Evolutionary conservation across 2,329 filamentous ascomycete species (phyloP), one percentile per base, ranked within the genome.

Genomic region (Phialophora tarda): DNA sequence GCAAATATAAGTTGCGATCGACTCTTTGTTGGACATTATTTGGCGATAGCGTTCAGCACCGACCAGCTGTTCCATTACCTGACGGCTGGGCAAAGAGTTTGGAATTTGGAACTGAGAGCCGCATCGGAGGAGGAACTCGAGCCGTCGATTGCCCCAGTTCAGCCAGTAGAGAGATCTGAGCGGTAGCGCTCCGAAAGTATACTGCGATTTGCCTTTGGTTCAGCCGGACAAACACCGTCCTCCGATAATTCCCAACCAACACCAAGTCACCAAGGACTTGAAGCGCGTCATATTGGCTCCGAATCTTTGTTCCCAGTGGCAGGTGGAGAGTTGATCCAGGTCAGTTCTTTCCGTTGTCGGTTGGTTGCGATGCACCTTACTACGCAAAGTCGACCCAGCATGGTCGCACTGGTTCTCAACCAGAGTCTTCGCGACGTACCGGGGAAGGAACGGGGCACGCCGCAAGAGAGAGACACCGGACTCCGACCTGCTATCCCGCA

Each of bases 331-430:
- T 58, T 57, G 23, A 44, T 41, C 54, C 55, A 63, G 60, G 64
- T 66, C 34, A 66, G 64, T 66, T 44, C 59, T 51, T 60, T 38
- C 47, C 47, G 6, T 23, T 51, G 23, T n/a, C 55, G 32, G 11
- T 34, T 23, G 28, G 47, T 62, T 24, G 62, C 55, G 24, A 48
- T 54, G 59, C 47, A 30, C 44, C 26, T 61, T 23, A 26, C 24
- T 21, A 7, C n/a, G 26, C 10, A 8, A 11, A 6, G 38, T 26
- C 30, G 44, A 59, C 44, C 62, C 23, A 48, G 7, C 48, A 32
- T 56, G 10, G 48, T 59, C 21, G 48, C 34, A 14, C 47, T 48
- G 60, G 59, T 32, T 48, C 57, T 38, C 47, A 12, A 28, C 28
- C n/a, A 30, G 38, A 8, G 24, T n/a, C 24, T 59, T 44, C 48